Evolutionary conservation across 495 filamentous ascomycete genomes (phyloP), one percentile per base, ranked within the genome.

Genomic region (Penicillium parvum): DNA sequence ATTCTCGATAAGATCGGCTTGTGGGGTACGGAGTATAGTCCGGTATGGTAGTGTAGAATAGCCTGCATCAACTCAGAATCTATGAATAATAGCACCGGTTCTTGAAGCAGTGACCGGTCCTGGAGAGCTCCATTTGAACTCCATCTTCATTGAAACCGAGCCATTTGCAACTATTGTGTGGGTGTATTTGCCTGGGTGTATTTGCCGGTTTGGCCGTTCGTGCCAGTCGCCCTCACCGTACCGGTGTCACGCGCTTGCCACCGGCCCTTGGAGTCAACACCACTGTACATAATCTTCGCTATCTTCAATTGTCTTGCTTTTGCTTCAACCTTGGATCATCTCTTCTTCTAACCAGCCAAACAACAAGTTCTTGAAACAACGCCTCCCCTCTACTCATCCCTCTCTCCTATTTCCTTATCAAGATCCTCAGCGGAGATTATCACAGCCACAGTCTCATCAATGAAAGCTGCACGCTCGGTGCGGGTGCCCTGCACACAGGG

Each of bases 401-500:
- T 11, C 17, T 10, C 14, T 8, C 32, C 15, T 32, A 18, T 26
- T 30, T 7, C 8, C 16, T 29, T 11, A 34, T 15, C 18, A 19
- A 11, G 17, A 25, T 28, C 20, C 28, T 15, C 12, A 14, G 28
- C 28, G 4, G 12, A n/a, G 28, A 30, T 30, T 14, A 29, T 5
- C 12, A 35, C 11, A 16, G 15, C 37, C 21, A 47, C 33, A 23
- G 32, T 12, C 17, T 37, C 23, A 57, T 14, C 37, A 17, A 66
- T 68, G 64, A 68, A 61, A 36, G 50, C 61, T 28, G 53, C 60
- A 41, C 63, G 55, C 49, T 51, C 60, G 18, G 42, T 62, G 48
- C 60, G 61, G 36, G 51, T 53, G 43, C 56, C 64, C 29, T 49
- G 52, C 17, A 29, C 32, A 30, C 42, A 47, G 41, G 49, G 47